Base-by-base conservation (phyloP, 2,329 filamentous ascomycete genomes). In the Fusarium neocosmosporiellum region DNA sequence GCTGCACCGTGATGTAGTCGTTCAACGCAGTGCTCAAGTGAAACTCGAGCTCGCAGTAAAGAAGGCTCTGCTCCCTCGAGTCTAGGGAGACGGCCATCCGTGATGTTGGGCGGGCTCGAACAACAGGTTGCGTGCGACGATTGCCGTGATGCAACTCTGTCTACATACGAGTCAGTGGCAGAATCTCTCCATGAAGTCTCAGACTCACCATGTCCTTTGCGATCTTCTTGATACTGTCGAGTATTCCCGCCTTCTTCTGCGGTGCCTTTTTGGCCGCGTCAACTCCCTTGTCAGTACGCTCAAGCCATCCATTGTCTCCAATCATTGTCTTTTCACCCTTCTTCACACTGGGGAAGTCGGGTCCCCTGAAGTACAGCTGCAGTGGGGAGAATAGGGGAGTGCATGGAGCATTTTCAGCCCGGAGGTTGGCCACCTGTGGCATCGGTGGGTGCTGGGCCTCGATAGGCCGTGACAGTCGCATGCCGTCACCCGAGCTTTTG, bases 31-130 rank as follows among this genome's bases (percentile, higher is more conserved):
- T 85, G 66, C 84, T 85, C n/a, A 90, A 78, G 65, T 85, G 80
- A 72, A 85, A 90, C 75, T 90, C 88, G 9, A 90, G 84, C 77
- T 91, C 88, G 77, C 88, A 88, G 78, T 89, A 90, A 9, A 90
- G 78, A 10, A 90, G 83, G 58, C 86, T 88, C 75, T 90, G 89
- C 79, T 90, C 88, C 48, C 88, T 86, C 1, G 88, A 82, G 74
- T 85, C 81, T 5, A 90, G 83, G 0, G 88, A 89, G 71, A 89
- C 87, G 24, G 80, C 78, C 4, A 87, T 75, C 16, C 80, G 81
- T 16, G 81, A 74, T 33, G 73, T 69, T 16, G 66, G 69, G 16
- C 75, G 71, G 20, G 78, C 77, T 53, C 80, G 83, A 8, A 78
- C 70, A 11, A 72, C 72, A 3, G 78, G 77, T 41, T 80, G 80